Percentiles rank a stretch among this genome's conserved stretches.
Conservation (phyloP, 2,329 filamentous ascomycete species). For the Dichotomopilus funicola region DNA sequence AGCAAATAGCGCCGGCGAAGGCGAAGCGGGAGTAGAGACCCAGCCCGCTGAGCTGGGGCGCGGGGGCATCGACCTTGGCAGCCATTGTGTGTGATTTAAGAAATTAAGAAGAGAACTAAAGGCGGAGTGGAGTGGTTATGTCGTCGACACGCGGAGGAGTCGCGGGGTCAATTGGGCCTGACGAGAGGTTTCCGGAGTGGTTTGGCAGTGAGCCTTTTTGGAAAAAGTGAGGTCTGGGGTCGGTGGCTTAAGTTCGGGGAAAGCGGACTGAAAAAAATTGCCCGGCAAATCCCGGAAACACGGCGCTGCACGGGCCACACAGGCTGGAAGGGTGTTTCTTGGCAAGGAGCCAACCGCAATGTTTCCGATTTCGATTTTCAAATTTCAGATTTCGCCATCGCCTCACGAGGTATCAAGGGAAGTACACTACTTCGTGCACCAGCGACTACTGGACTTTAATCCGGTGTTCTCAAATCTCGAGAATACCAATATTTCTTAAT, state of each 20-base stretch:
- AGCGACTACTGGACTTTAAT: too few relatives aligned
- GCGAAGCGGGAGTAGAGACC: constrained; percentile 91
- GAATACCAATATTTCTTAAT: too few relatives aligned
- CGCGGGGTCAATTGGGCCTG: constrained; percentile 19
- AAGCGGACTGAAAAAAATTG: constrained; percentile 18
- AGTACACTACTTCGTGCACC: too few relatives aligned
- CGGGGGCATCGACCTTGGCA: constrained; percentile 40
- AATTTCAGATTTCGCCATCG: not conserved
- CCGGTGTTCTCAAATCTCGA: too few relatives aligned
- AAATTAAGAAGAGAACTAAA: constrained; percentile 22
- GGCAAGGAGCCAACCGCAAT: constrained; percentile 1
- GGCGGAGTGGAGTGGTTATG: constrained; percentile 25
- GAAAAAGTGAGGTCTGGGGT: constrained; percentile 17
- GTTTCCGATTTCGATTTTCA: not conserved
- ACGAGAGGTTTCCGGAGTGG: constrained; percentile 16
- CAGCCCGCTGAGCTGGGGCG: constrained; percentile 43
- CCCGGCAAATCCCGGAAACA: constrained; percentile 24
- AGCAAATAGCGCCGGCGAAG: constrained; percentile 96
- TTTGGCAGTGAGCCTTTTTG: constrained; percentile 25
- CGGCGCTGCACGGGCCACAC: constrained; percentile 17
- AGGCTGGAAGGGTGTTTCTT: constrained; percentile 2
- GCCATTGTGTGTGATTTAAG: constrained; percentile 37
- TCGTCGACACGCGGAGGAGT: constrained; percentile 13
- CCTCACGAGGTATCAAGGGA: too few relatives aligned
- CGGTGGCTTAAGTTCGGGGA: constrained; percentile 11